A percentile compares a stretch with the other conserved stretches of the same genome.
Conservation (phyloP, 2,329 filamentous ascomycete species). For the Xylariaceae sp. region DNA sequence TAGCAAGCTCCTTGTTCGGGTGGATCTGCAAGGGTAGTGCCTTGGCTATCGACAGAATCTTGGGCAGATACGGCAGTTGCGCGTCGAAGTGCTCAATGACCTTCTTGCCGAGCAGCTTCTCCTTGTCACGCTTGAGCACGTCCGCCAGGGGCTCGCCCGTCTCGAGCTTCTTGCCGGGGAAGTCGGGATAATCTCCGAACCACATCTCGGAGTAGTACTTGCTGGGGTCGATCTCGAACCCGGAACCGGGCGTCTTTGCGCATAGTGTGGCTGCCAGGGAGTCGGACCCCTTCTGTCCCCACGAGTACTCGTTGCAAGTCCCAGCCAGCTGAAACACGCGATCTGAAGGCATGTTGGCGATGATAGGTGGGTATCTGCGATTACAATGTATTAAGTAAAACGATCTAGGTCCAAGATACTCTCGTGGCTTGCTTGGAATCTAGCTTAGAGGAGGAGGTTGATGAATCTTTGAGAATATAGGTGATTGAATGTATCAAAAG, state of each 20-base stretch:
- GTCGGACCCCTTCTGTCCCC: conserved; percentile 62
- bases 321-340: conserved; percentile 42
- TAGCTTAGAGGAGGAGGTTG: too few species aligned
- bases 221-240: conserved; percentile 59
- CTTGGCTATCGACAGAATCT: conserved; percentile 71
- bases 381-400: too few species aligned
- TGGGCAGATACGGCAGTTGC: conserved; percentile 68
- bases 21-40: conserved; percentile 71
- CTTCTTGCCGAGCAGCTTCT: conserved; percentile 57
- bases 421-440: too few species aligned
- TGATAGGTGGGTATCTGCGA: too few species aligned
- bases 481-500: too few species aligned
- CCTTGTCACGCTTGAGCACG: conserved; percentile 55
- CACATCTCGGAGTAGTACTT: conserved; percentile 63
- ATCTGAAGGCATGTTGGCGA: conserved; percentile 6
- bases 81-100: conserved; percentile 56
- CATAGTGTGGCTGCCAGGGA: conserved; percentile 63
- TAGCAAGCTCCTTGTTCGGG: conserved; percentile 62
- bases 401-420: too few species aligned
- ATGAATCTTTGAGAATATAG: too few species aligned
- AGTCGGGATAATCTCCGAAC: conserved; percentile 71
- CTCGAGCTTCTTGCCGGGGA: conserved; percentile 58
- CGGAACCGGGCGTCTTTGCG: conserved; percentile 56
- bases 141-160: conserved; percentile 60
- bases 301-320: conserved; percentile 56